Conservation (phyloP, 495 filamentous ascomycete species). For the Astrothelium subdiscretum region DNA sequence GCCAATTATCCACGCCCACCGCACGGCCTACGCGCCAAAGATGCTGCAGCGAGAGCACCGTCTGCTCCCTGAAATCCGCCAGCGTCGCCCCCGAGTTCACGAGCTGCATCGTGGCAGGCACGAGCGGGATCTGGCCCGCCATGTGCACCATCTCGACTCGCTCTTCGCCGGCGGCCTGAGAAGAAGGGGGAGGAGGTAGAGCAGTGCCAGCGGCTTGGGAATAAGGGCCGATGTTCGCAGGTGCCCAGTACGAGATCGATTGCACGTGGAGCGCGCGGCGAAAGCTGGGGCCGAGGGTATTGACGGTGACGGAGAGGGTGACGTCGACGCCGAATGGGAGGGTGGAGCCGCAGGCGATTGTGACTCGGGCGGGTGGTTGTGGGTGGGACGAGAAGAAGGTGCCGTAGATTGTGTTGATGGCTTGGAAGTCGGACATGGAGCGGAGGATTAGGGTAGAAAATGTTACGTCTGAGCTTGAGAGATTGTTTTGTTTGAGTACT, state of each 20-base stretch:
- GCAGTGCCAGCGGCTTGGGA: constrained; percentile 64
- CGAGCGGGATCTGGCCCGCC: constrained; percentile 84
- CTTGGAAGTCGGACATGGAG: constrained; percentile 64
- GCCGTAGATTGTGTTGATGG: constrained; percentile 64
- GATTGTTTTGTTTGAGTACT: constrained; percentile 7
- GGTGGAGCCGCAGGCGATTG: constrained; percentile 59
- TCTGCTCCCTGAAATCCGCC: constrained; percentile 28
- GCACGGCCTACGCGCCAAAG: constrained; percentile 71
- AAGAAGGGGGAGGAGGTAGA: constrained; percentile 15
- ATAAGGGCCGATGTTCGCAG: constrained; percentile 95
- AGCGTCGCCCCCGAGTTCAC: not conserved
- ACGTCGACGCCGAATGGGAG: constrained; percentile 49
- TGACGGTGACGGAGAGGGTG: constrained; percentile 39
- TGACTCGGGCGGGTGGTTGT: constrained; percentile 76
- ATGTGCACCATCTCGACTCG: constrained; percentile 41
- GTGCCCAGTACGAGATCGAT: constrained; percentile 90
- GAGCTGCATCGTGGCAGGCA: constrained; percentile 69
- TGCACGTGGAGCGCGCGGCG: constrained; percentile 75
- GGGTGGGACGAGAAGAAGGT: constrained; percentile 55
- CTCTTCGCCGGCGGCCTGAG: constrained; percentile 18
- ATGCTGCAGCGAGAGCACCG: constrained; percentile 70
- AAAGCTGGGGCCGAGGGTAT: constrained; percentile 9
- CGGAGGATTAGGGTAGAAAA: constrained; percentile 67
- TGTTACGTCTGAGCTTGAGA: constrained; percentile 47
- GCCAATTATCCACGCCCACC: constrained; percentile 62